Evolutionary conservation across 768 basidiomycete genomes (phyloP).

Genomic region (Macrolepiota dolichaula): DNA sequence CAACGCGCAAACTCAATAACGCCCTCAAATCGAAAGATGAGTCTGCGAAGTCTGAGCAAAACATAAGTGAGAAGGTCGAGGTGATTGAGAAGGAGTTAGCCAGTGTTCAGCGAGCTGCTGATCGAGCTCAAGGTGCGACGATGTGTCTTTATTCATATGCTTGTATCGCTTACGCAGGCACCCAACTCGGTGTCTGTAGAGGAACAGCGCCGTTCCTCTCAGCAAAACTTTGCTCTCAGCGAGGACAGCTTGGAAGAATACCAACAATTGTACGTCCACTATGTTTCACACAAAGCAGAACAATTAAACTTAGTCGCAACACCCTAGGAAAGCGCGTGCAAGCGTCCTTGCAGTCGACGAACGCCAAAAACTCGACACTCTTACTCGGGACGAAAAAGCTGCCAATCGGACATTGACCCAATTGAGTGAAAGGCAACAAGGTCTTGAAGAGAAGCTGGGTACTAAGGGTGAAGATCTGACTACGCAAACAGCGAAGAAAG

Average conservation of each 20-base stretch:
- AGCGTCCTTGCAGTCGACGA: conserved; percentile 81
- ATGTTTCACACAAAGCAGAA: not conserved
- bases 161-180: not conserved
- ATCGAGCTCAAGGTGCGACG: conserved; percentile 68
- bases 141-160: conserved; percentile 14
- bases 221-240: conserved; percentile 73
- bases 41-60: conserved; percentile 51
- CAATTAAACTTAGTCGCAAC: not conserved
- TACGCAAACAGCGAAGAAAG: conserved; percentile 45
- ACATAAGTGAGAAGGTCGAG: conserved; percentile 45
- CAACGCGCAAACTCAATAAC: conserved; percentile 72
- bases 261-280: conserved; percentile 58
- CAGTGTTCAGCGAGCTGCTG: conserved; percentile 63
- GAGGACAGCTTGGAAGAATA: conserved; percentile 89
- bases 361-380: conserved; percentile 79
- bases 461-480: conserved; percentile 54
- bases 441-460: conserved; percentile 53
- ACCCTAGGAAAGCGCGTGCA: conserved; percentile 69
- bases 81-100: conserved; percentile 62
- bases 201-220: conserved; percentile 68
- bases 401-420: conserved; percentile 58
- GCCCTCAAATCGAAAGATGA: conserved; percentile 61
- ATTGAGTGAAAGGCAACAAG: conserved; percentile 66
- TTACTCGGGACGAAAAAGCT: conserved; percentile 82
- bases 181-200: conserved; percentile 37